These are phyloP conservation scores for Fusarium sp. DNA, from an alignment of 2,329 filamentous ascomycete genomes.

Conservation along the genomic window DNA sequence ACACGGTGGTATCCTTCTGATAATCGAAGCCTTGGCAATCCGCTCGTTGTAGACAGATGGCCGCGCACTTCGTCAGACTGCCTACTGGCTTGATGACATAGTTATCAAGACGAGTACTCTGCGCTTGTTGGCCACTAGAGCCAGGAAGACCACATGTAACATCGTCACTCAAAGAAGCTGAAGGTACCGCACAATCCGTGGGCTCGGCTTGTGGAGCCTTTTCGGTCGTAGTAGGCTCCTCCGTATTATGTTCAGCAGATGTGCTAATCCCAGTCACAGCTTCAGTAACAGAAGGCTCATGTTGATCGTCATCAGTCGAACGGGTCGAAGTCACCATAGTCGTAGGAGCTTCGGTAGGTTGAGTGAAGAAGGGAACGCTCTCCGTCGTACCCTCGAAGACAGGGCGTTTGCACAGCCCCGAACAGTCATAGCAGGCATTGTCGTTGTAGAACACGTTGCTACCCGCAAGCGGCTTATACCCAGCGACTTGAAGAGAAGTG, in stretches of 20 bases:
- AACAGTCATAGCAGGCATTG: conserved; percentile 36
- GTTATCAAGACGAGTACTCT: conserved; percentile 21
- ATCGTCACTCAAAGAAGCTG: conserved; percentile 24
- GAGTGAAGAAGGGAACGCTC: neutral
- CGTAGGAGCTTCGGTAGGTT: conserved; percentile 10
- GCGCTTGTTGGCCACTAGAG: conserved; percentile 29
- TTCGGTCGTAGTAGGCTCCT: conserved; percentile 4
- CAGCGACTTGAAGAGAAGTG: conserved; percentile 6
- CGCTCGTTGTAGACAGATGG: conserved; percentile 27
- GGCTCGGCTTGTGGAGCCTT: conserved; percentile 6
- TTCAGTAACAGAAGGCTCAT: neutral
- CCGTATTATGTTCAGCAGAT: neutral
- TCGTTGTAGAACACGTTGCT: conserved; percentile 27
- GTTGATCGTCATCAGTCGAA: neutral
- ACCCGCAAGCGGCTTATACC: conserved; percentile 9
- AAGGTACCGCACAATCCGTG: conserved; percentile 23
- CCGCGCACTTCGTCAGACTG: conserved; percentile 30
- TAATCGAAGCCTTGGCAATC: conserved; percentile 39
- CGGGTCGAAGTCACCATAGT: conserved; percentile 36
- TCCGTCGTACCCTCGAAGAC: neutral
- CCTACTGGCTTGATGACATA: conserved; percentile 37
- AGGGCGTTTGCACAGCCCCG: conserved; percentile 11
- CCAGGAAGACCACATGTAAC: conserved; percentile 39
- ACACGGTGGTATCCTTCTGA: conserved; percentile 23
- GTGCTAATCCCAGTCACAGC: neutral